A percentile compares a stretch with the other conserved stretches of the same genome.
Evolutionary conservation across 2,329 filamentous ascomycete species (phyloP).

Genomic region (Ophiostoma populinum): DNA sequence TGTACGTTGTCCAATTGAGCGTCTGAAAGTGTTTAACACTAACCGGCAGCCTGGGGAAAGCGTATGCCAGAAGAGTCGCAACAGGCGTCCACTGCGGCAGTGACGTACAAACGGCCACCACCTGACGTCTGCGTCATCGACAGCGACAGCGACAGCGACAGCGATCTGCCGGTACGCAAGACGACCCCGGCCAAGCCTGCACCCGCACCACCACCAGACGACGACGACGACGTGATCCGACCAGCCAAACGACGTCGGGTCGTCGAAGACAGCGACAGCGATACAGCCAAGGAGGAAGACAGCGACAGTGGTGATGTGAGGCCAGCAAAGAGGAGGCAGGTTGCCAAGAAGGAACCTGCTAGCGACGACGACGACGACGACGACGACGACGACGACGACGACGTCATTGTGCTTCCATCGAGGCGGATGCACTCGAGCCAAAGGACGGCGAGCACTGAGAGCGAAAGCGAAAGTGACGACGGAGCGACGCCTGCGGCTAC

Average conservation of each 20-base stretch:
- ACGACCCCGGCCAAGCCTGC: background rate
- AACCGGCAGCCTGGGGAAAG: no score
- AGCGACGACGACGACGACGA: conserved; percentile 3
- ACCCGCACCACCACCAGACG: no score
- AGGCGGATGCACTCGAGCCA: background rate
- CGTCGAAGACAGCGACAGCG: background rate
- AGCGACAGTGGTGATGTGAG: background rate
- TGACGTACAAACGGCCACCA: no score
- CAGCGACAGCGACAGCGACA: conserved; percentile 1
- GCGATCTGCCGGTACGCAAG: background rate
- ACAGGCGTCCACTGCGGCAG: no score
- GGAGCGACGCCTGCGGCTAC: background rate
- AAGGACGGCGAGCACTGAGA: background rate
- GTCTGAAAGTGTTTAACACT: no score
- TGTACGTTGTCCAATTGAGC: no score
- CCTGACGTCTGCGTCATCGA: background rate
- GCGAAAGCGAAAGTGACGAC: background rate
- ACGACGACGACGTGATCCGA: background rate
- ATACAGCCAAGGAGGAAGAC: background rate
- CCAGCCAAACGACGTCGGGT: no score
- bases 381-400: background rate
- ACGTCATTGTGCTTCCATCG: background rate
- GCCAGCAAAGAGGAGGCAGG: background rate
- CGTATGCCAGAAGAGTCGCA: no score
- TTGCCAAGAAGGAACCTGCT: background rate